Conservation (phyloP, 176 grass and related monocot genomes). For the Elymus sibiricus region DNA sequence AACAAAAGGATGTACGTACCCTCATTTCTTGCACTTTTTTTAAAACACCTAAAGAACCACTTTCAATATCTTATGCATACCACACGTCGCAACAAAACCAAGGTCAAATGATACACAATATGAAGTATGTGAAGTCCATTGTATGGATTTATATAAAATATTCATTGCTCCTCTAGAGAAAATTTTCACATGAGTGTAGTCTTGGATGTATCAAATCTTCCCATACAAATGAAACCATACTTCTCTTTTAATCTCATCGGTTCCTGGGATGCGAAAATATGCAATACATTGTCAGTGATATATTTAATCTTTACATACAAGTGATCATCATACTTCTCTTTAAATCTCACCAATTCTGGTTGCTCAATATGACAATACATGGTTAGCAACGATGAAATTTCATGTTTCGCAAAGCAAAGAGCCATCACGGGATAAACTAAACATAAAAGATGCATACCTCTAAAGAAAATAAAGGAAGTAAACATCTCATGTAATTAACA, state of each 20-base stretch:
- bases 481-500: not conserved
- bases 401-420: not conserved
- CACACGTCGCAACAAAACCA: slow-evolving; percentile 17
- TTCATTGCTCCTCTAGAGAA: too few species aligned
- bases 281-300: too few species aligned
- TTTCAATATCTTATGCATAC: slow-evolving; percentile 98
- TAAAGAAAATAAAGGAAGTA: slow-evolving; percentile 13
- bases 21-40: slow-evolving; percentile 92
- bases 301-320: too few species aligned
- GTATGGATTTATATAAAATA: too few species aligned
- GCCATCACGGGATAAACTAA: not conserved
- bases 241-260: too few species aligned
- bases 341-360: too few species aligned
- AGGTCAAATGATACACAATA: slow-evolving; percentile 27
- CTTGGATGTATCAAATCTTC: too few species aligned
- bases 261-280: too few species aligned
- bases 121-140: not conserved
- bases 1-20: slow-evolving; percentile 97
- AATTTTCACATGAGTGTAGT: too few species aligned
- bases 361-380: too few species aligned
- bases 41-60: slow-evolving; percentile 91
- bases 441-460: not conserved
- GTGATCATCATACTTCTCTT: too few species aligned
- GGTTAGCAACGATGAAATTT: not conserved
- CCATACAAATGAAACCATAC: too few species aligned